Evolutionary conservation across 441 rosid species (phyloP).

Genomic region (Dalechampia spathulata): DNA sequence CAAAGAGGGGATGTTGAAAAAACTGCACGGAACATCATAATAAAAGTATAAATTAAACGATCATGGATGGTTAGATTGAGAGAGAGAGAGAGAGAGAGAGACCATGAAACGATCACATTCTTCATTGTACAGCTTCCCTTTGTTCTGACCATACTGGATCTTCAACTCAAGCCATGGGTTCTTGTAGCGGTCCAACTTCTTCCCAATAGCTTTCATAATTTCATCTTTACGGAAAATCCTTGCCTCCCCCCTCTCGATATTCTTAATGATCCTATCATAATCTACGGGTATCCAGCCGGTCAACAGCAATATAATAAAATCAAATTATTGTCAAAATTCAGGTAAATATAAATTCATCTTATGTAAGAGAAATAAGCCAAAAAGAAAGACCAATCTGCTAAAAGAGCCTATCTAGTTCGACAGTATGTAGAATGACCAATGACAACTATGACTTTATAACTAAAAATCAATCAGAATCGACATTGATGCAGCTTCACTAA

Average conservation of each 20-base stretch:
- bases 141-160: constrained; percentile 98
- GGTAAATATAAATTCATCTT: not conserved
- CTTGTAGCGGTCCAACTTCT: constrained; percentile 96
- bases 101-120: constrained; percentile 99
- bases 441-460: too few relatives aligned
- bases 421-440: too few relatives aligned
- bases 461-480: too few relatives aligned
- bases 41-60: too few relatives aligned
- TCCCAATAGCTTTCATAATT: constrained; percentile 98
- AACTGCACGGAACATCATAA: too few relatives aligned
- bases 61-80: too few relatives aligned
- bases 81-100: not conserved
- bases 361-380: not conserved
- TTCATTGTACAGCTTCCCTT: constrained; percentile 96
- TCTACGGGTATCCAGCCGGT: constrained; percentile 31
- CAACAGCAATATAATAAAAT: not conserved
- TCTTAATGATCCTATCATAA: constrained; percentile 95
- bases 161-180: constrained; percentile 98
- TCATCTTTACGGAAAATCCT: constrained; percentile 95
- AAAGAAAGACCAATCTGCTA: not conserved
- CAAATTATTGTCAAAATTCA: too few relatives aligned
- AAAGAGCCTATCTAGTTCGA: not conserved
- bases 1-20: not conserved
- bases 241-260: constrained; percentile 97
- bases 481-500: too few relatives aligned